A percentile compares a stretch with the other conserved stretches of the same genome.
These are phyloP conservation scores for Aspergillus sojae DNA, from an alignment of 2,329 filamentous ascomycete species.

Conservation along the genomic window DNA sequence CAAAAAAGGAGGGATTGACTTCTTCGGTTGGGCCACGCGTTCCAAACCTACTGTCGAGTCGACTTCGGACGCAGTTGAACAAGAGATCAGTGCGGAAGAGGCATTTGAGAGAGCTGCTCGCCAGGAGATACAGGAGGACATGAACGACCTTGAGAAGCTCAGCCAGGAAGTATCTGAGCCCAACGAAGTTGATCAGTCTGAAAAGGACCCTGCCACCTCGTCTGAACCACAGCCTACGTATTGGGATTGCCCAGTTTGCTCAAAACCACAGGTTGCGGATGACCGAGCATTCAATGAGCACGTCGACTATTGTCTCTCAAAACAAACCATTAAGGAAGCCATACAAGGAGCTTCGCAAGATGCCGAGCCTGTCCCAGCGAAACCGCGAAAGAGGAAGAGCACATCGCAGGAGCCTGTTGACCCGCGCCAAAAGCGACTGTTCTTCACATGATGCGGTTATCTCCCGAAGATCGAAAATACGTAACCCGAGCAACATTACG, in stretches of 20 bases:
- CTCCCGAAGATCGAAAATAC: not conserved
- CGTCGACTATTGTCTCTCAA: conserved; percentile 87
- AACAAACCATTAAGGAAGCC: conserved; percentile 80
- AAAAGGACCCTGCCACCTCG: conserved; percentile 23
- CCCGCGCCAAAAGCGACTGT: conserved; percentile 38
- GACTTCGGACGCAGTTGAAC: conserved; percentile 45
- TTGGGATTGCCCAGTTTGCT: conserved; percentile 90
- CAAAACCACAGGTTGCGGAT: conserved; percentile 71
- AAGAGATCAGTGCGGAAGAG: conserved; percentile 71
- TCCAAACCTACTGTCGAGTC: conserved; percentile 21
- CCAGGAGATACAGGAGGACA: conserved; percentile 62
- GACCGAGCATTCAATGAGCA: conserved; percentile 85
- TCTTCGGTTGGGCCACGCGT: conserved; percentile 64
- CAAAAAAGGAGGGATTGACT: conserved; percentile 77
- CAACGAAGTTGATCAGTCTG: conserved; percentile 19
- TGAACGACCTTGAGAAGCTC: conserved; percentile 63
- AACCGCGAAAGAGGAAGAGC: conserved; percentile 37
- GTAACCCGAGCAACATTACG: not conserved
- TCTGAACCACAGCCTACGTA: conserved; percentile 45
- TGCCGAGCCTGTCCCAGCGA: conserved; percentile 14
- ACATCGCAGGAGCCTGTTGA: conserved; percentile 30
- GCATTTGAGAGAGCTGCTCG: conserved; percentile 65
- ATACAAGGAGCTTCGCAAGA: conserved; percentile 58
- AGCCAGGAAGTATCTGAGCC: conserved; percentile 56
- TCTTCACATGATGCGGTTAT: conserved; percentile 31